A percentile compares a stretch with the other conserved stretches of the same genome.
phyloP scores from a whole-genome alignment of 805 yeast species.

The Metschnikowia reukaufii region DNA sequence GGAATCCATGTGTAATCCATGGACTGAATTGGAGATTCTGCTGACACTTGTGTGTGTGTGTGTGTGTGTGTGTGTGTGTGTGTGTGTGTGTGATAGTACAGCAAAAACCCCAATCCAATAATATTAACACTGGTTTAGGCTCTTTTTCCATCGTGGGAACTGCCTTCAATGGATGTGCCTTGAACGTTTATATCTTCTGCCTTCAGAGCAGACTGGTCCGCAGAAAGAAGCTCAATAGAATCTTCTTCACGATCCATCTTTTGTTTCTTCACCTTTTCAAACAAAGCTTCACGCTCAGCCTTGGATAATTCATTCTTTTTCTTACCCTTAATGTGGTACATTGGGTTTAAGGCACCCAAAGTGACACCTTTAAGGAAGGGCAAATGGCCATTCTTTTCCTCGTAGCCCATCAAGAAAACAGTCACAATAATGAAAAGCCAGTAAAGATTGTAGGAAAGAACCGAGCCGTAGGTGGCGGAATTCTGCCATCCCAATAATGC shows the following conservation, averaged over 20 bases:
- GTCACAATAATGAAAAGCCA: constrained; percentile 69
- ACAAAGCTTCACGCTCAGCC: constrained; percentile 54
- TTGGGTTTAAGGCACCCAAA: constrained; percentile 61
- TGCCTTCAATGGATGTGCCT: neutral
- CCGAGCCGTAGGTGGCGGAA: constrained; percentile 91
- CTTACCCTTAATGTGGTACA: constrained; percentile 69
- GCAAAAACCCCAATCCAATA: neutral
- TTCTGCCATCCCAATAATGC: constrained; percentile 97
- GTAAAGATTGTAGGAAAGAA: constrained; percentile 82
- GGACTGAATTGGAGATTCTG: neutral
- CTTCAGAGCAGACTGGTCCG: constrained; percentile 11
- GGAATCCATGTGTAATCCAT: neutral
- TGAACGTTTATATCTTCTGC: constrained; percentile 7
- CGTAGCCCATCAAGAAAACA: constrained; percentile 65
- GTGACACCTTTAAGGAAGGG: constrained; percentile 53
- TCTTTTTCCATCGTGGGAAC: neutral
- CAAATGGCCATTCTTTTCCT: constrained; percentile 81
- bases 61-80: constrained; percentile 15
- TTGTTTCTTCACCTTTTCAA: constrained; percentile 31
- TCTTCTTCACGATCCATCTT: constrained; percentile 15
- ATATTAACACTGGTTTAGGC: neutral
- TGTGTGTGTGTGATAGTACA: constrained; percentile 10
- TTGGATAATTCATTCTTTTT: constrained; percentile 56
- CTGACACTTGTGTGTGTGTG: constrained; percentile 14
- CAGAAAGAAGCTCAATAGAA: constrained; percentile 1